Base-by-base conservation (phyloP, 352 stramenopile species). In the Phytophthora tentaculata region DNA sequence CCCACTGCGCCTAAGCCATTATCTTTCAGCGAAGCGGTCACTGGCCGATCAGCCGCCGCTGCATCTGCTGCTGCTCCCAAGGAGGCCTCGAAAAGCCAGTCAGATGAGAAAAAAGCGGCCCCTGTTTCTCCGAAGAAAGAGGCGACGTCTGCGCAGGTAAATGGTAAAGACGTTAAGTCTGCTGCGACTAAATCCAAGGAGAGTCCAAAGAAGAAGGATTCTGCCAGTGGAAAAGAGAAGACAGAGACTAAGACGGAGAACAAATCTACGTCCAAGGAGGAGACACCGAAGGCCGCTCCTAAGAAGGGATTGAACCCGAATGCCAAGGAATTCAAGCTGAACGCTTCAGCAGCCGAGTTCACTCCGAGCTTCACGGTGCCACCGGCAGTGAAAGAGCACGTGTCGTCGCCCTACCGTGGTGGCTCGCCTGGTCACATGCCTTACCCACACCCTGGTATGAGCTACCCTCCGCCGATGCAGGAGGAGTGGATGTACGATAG, bases 281-380 rank as follows among this genome's bases (percentile, higher is more conserved):
- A 72, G 23, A 32, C 61, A 29, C 48, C 54, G 20, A 60, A 59
- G 12, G 49, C 55, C 22, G 61, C 73, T 35, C 53, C 76, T 24
- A 95, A 92, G 69, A 94, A 92, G 70, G 64, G 53, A 22, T 74
- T 96, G 60, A 96, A 96, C 61, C 83, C 86, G 37, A 91, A 94
- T 28, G 87, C 87, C 3, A 95, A 94, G 74, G 89, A 96, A 64
- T 96, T 95, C 69, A 95, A 94, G 70, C 74, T 94, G 29, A 95
- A 73, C 43, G 84, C 84, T 9, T 60, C 74, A 3, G 89, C 89
- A 17, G 60, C 72, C 6, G 66, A 66, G 43, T 96, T 96, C 59
- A 94, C 85, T 35, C 89, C 89, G 17, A 89, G 73, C 55, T 89
- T 92, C 37, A 17, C 74, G 16, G 29, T 61, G 2, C 63, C 68